Evolutionary conservation across 1,284 basidiomycete species (phyloP), one percentile per base, ranked within the genome.

Genomic region (Chalciporus sp.): DNA sequence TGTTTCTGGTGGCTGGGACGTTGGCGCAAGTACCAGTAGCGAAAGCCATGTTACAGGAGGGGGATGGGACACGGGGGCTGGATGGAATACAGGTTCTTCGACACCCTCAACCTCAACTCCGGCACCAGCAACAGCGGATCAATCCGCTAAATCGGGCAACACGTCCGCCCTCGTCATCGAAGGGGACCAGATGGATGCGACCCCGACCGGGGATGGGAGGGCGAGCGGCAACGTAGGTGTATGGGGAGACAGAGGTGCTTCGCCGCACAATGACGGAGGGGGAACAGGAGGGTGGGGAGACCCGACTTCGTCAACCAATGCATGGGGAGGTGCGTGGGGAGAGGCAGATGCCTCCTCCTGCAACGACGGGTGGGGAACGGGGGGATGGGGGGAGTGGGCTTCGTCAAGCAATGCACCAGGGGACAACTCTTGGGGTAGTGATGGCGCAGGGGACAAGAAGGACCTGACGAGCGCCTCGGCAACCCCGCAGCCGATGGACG

Each of bases 91-190:
- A 6, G 52, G 43, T 12, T 42, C 27, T 28, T 16, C 35, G 2
- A 28, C 47, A 12, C 28, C 28, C 8, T 29, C 9, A 11, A 29
- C 35, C 35, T 37, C n/a, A 37, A 40, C 37, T 12, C 39, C 60
- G 5, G 16, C 40, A 14, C 53, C 62, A n/a, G 45, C 53, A 27
- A 1, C 47, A 20, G 59, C 47, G 17, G 59, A 49, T 43, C 57
- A 39, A 37, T 49, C 20, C 16, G 17, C 37, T 20, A 51, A 28
- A 27, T 42, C 53, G 4, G 31, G 19, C 31, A 48, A 42, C 7
- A 20, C 48, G 11, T 42, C 49, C 16, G 4, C 43, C 2, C 29
- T 23, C 20, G 12, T 29, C 8, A 46, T 3, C 17, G 40, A 39
- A 37, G 29, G 57, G 40, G 47, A 44, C 26, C 55, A 47, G 48